A percentile compares a stretch with the other conserved stretches of the same genome.
phyloP scores from a whole-genome alignment of 169 alveolate genomes.

The Toxoplasma gondii region DNA sequence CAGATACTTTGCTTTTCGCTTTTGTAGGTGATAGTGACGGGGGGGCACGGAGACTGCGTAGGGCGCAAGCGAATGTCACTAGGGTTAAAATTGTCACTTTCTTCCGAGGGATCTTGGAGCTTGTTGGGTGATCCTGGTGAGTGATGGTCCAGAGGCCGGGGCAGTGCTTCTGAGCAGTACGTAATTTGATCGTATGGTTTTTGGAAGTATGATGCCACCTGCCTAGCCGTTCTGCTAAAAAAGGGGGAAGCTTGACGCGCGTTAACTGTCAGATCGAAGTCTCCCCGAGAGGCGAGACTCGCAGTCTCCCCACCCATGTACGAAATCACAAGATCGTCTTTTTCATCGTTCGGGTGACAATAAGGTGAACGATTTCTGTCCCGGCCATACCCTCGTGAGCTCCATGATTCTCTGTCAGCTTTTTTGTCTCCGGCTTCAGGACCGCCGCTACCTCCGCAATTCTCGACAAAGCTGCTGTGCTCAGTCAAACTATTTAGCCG shows the following conservation, averaged over 20 bases:
- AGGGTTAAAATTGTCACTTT: not conserved
- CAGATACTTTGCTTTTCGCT: constrained; percentile 35
- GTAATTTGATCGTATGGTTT: not conserved
- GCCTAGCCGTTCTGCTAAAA: not conserved
- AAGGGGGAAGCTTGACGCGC: constrained; percentile 15
- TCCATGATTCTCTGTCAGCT: not conserved
- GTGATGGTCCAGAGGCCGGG: constrained; percentile 12
- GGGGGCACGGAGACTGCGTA: not conserved
- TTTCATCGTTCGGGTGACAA: not conserved
- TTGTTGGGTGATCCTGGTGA: not conserved
- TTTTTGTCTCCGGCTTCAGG: not conserved
- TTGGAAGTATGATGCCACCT: not conserved
- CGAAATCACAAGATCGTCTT: not conserved
- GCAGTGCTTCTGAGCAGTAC: not conserved
- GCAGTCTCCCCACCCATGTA: not conserved
- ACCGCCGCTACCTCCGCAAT: not conserved
- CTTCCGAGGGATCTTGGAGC: not conserved
- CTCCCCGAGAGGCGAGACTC: not conserved
- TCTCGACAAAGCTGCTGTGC: not conserved
- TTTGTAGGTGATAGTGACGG: constrained; percentile 1
- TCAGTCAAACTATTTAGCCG: not conserved
- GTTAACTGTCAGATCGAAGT: not conserved
- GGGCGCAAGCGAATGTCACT: not conserved
- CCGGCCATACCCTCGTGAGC: not conserved
- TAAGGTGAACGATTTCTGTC: not conserved